Evolutionary conservation across 2,329 filamentous ascomycete genomes (phyloP).

Genomic region (Venturia nashicola): DNA sequence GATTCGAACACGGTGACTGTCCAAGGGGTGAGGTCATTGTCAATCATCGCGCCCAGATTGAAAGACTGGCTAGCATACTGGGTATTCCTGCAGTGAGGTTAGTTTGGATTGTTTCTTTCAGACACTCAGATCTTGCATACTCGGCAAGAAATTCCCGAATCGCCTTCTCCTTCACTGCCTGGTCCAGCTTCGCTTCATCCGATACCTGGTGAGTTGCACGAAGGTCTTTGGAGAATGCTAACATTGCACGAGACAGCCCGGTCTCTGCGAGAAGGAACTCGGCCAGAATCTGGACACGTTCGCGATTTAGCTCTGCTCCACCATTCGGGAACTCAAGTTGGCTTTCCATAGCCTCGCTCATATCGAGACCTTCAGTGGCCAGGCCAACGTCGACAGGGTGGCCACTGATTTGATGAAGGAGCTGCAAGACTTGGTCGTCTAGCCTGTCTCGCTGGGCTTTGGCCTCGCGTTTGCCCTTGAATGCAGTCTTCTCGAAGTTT

Average conservation of each 20-base stretch:
- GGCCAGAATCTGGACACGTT: neutral
- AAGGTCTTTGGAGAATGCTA: neutral
- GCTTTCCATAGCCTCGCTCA: neutral
- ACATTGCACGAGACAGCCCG: neutral
- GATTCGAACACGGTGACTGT: neutral
- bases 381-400: neutral
- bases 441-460: neutral
- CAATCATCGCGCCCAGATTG: neutral
- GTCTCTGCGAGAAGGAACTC: neutral
- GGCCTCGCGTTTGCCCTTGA: neutral
- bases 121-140: neutral
- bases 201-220: neutral
- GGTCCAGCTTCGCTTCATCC: neutral
- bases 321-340: neutral
- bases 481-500: neutral
- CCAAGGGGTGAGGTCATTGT: neutral
- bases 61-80: neutral
- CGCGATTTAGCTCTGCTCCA: neutral
- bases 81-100: neutral
- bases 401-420: neutral
- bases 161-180: neutral
- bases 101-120: neutral
- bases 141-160: neutral
- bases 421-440: neutral
- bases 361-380: neutral